Conservation (phyloP, 495 filamentous ascomycete genomes). For the Friedmanniomyces simplex region DNA sequence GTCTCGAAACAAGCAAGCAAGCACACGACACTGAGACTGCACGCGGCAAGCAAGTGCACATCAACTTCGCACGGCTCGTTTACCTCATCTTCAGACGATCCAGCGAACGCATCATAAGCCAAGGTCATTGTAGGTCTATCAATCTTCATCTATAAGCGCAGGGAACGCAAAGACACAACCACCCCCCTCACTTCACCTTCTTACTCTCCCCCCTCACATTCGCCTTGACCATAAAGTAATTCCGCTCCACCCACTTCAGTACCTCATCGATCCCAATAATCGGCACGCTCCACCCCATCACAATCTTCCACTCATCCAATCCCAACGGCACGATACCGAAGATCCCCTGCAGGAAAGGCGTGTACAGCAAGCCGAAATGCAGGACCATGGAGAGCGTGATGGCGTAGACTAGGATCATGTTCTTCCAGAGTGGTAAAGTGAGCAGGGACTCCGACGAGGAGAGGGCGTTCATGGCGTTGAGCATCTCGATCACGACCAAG, state of each 20-base stretch:
- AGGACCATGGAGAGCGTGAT: constrained; percentile 90
- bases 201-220: constrained; percentile 4
- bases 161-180: not conserved
- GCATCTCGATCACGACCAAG: constrained; percentile 97
- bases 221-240: constrained; percentile 33
- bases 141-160: not conserved
- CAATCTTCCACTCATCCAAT: constrained; percentile 86
- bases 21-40: no score
- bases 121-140: constrained; percentile 1
- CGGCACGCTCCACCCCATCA: constrained; percentile 76
- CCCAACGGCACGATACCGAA: constrained; percentile 89
- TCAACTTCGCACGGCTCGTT: no score
- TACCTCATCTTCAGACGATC: no score
- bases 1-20: no score
- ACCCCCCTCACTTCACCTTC: constrained; percentile 6
- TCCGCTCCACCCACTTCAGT: constrained; percentile 73
- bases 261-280: constrained; percentile 91
- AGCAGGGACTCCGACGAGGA: constrained; percentile 90
- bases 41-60: no score
- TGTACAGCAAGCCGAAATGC: constrained; percentile 90
- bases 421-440: constrained; percentile 88
- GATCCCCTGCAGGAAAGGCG: constrained; percentile 73
- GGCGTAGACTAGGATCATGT: constrained; percentile 94
- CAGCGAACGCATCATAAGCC: not conserved
- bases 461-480: constrained; percentile 98